Evolutionary conservation across 73 alveolate species (phyloP), one percentile per base, ranked within the genome.

Genomic region (Urostyla sp.): DNA sequence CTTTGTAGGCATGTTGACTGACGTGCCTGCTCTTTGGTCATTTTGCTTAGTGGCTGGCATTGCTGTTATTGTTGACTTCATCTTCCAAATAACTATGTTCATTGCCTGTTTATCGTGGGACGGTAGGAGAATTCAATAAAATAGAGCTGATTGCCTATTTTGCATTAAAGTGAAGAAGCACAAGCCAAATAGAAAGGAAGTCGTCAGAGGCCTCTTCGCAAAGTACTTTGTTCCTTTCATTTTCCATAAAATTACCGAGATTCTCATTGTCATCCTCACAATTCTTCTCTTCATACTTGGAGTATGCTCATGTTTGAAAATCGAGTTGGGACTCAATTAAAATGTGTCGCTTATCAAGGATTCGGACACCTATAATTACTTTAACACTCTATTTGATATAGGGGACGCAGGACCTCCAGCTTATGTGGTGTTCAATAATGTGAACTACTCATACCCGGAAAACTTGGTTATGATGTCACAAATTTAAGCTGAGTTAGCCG

Each of bases 401-500:
- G 94, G 91, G 23, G 98, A 93, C 53, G 95, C 90, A 15, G 99
- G 99, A 7, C 94, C 99, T 37, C 94, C 96, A 40, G 99, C 97
- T 27, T 95, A 94, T 76, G 60, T 95, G 1, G 95, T 95, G n/a
- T 89, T 95, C 55, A 94, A 95, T 58, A 90, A 86, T 61, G 73
- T 95, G 23, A 90, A 95, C 88, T 95, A 95, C 73, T 81, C 87
- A 57, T 76, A 79, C 72, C 58, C 35, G 13, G 88, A 44, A 23
- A 96, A 95, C 59, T 44, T 91, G 69, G 63, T 78, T 15, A 35
- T 77, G 28, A 88, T 95, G 55, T 86, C 89, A 60, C 67, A 87
- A 52, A 81, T 95, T 77, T 80, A 93, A 18, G 98, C 91, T 80
- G 83, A 91, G 16, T 67, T 95, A 20, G 90, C 98, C 24, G 88